These are phyloP conservation scores for Sanghuangporus baumii DNA, from an alignment of 1,284 basidiomycete species.

Conservation along the genomic window DNA sequence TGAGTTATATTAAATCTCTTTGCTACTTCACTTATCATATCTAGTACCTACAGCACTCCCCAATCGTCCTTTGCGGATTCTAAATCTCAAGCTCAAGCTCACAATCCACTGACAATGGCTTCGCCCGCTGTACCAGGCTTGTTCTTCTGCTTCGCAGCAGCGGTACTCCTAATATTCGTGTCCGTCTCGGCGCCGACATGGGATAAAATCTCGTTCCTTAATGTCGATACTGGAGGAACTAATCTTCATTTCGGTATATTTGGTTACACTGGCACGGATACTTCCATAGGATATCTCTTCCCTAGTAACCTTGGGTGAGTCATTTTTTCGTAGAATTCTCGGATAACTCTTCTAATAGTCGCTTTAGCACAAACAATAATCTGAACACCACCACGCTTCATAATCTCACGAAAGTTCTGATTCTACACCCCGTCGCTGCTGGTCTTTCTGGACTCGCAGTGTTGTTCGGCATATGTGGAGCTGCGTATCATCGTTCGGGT, in stretches of 20 bases:
- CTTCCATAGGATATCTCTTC: constrained; percentile 55
- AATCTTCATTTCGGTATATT: constrained; percentile 66
- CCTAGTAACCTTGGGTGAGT: constrained; percentile 32
- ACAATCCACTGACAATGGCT: constrained; percentile 7
- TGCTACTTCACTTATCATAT: background rate
- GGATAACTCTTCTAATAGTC: constrained; percentile 18
- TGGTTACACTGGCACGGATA: constrained; percentile 59
- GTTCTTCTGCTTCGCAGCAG: constrained; percentile 52
- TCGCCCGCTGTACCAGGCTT: constrained; percentile 40
- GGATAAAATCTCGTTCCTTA: constrained; percentile 64
- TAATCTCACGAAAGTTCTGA: constrained; percentile 65
- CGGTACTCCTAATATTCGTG: constrained; percentile 62
- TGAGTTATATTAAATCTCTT: background rate
- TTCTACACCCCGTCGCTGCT: constrained; percentile 76
- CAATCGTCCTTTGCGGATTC: background rate
- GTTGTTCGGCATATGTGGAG: constrained; percentile 66
- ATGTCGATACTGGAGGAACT: constrained; percentile 35
- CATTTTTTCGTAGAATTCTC: background rate
- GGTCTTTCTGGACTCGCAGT: constrained; percentile 67
- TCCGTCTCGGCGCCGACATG: constrained; percentile 69
- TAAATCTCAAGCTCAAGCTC: background rate
- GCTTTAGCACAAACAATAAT: constrained; percentile 4
- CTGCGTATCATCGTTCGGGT: constrained; percentile 55
- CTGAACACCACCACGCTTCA: constrained; percentile 51
- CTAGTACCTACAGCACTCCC: background rate